phyloP scores from a whole-genome alignment of 164 flowering plant species.

The Protea cynaroides region DNA sequence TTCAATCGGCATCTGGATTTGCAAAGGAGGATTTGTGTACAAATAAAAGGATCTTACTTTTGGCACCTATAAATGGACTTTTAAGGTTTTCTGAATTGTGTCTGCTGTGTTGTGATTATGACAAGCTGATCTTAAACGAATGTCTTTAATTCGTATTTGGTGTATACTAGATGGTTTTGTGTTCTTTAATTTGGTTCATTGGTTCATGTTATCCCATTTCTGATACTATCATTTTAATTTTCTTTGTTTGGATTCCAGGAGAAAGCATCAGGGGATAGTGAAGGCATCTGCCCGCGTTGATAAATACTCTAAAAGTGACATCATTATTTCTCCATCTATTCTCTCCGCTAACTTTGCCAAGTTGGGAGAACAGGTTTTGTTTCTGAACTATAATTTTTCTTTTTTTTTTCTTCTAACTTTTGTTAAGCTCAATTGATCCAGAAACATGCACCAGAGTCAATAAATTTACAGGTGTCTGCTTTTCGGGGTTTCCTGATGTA shows the following conservation, averaged over 20 bases:
- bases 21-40: too few species aligned
- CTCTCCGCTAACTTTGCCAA: conserved; percentile 92
- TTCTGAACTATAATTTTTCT: not conserved
- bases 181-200: not conserved
- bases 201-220: not conserved
- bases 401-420: not conserved
- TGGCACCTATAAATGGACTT: not conserved
- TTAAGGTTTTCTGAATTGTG: not conserved
- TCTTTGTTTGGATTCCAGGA: conserved; percentile 39
- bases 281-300: conserved; percentile 86
- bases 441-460: too few species aligned
- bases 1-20: too few species aligned
- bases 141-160: not conserved
- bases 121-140: not conserved
- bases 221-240: not conserved
- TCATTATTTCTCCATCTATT: conserved; percentile 95
- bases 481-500: too few species aligned
- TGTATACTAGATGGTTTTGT: not conserved
- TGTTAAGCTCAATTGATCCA: too few species aligned
- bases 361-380: conserved; percentile 89
- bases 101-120: conserved; percentile 1
- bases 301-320: conserved; percentile 82
- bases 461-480: too few species aligned
- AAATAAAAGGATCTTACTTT: too few species aligned
- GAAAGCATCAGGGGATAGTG: conserved; percentile 43